Evolutionary conservation across 805 yeast species (phyloP).

Genomic region (Saccharomyces cerevisiae): DNA sequence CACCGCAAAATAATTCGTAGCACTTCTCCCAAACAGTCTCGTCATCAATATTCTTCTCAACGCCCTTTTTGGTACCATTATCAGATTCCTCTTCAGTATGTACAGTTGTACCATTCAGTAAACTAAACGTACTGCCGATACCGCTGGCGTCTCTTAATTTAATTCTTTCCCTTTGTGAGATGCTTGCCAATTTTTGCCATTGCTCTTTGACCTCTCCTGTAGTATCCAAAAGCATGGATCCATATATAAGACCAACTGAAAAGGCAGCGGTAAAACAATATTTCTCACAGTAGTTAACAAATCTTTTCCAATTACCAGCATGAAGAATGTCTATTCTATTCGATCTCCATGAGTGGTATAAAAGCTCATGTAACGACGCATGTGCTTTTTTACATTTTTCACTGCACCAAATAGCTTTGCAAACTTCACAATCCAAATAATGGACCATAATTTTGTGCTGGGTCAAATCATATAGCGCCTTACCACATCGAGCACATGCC

Average conservation of each 20-base stretch:
- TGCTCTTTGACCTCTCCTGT: constrained; percentile 36
- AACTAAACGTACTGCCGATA: constrained; percentile 36
- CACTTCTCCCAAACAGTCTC: constrained; percentile 50
- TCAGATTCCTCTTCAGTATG: constrained; percentile 38
- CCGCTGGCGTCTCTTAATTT: constrained; percentile 48
- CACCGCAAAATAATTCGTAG: constrained; percentile 39
- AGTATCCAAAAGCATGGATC: constrained; percentile 35
- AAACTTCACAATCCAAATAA: constrained; percentile 58
- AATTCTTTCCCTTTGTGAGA: constrained; percentile 58
- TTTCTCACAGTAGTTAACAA: constrained; percentile 53
- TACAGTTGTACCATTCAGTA: constrained; percentile 39
- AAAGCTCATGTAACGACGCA: constrained; percentile 34
- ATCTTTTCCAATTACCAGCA: constrained; percentile 43
- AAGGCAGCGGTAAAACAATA: constrained; percentile 64
- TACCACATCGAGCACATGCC: constrained; percentile 70
- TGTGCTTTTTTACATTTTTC: constrained; percentile 55
- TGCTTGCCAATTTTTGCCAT: constrained; percentile 56
- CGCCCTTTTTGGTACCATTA: constrained; percentile 42
- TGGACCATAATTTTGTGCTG: constrained; percentile 28
- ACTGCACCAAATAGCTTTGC: constrained; percentile 67
- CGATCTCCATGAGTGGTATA: constrained; percentile 38
- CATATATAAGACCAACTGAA: constrained; percentile 51
- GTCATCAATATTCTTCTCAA: constrained; percentile 7
- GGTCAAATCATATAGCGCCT: constrained; percentile 32
- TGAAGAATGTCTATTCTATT: constrained; percentile 32